phyloP scores from a whole-genome alignment of 371 early-diverging fungal species.

The Circinella umbellata region DNA sequence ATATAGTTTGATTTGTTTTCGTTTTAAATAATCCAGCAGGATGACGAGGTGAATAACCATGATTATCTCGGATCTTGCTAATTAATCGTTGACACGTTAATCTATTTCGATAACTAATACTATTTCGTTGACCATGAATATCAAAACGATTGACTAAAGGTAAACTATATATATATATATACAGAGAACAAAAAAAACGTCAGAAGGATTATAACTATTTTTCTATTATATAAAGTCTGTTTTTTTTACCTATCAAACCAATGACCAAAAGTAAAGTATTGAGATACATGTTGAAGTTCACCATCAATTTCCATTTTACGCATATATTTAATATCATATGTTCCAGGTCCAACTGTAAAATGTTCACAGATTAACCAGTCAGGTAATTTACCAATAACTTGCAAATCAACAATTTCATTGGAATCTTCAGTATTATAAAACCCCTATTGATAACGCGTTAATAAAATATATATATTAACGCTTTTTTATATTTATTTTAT shows the following conservation, averaged over 20 bases:
- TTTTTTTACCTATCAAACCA: slow-evolving; percentile 69
- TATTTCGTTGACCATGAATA: slow-evolving; percentile 57
- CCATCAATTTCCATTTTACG: slow-evolving; percentile 65
- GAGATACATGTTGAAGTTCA: slow-evolving; percentile 60
- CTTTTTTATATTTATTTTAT: not conserved
- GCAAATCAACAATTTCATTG: slow-evolving; percentile 41
- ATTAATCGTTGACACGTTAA: slow-evolving; percentile 63
- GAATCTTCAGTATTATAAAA: slow-evolving; percentile 48
- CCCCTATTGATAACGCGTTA: slow-evolving; percentile 30
- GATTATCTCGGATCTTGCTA: slow-evolving; percentile 68
- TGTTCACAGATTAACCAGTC: slow-evolving; percentile 68
- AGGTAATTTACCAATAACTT: slow-evolving; percentile 60
- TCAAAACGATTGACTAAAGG: slow-evolving; percentile 69
- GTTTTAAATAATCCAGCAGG: slow-evolving; percentile 73
- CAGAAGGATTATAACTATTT: too few relatives aligned
- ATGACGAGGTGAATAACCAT: slow-evolving; percentile 67
- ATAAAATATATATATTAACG: not conserved
- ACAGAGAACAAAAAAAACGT: not conserved
- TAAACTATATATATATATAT: slow-evolving; percentile 32
- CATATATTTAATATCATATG: slow-evolving; percentile 62
- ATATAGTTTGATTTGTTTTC: slow-evolving; percentile 69
- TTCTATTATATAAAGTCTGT: too few relatives aligned
- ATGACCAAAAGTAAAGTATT: slow-evolving; percentile 68
- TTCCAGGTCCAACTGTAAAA: slow-evolving; percentile 67
- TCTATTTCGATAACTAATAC: slow-evolving; percentile 63